Evolutionary conservation across 495 filamentous ascomycete species (phyloP), one percentile per base, ranked within the genome.

Genomic region (Neohortaea acidophila): DNA sequence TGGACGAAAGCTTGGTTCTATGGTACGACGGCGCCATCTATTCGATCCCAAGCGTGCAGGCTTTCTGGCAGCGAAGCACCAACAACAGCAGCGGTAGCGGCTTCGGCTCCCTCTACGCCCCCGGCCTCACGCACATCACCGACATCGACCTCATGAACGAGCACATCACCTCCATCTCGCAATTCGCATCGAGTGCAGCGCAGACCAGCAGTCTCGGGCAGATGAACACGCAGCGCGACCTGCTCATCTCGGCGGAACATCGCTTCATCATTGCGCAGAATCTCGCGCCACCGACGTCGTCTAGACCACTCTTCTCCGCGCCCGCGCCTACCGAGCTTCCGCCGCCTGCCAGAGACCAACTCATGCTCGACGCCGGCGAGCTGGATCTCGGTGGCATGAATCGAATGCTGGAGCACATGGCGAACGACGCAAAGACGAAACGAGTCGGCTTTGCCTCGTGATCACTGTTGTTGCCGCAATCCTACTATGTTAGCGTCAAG

Each of bases 331-430:
- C 14, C 1, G 17, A 37, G 3, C 3, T 7, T 21, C n/a, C n/a
- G n/a, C 27, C 38, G 13, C 5, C 28, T 15, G 11, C 21, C 4
- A 30, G 25, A 18, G 59, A 62, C 44, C 55, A 59, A 33, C 35
- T 38, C n/a, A 45, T 60, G 25, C 49, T 62, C 5, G 43, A 41
- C 22, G 21, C 45, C 10, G 52, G 54, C 23, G 51, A 59, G 32
- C 47, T 62, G 2, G 59, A 62, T 44, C 24, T 60, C 17, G 56
- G 52, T 15, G 57, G 59, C n/a, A 50, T 62, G 48, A 51, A 58
- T 35, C 36, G 58, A 21, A 23, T 60, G 39, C 47, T 62, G 2
- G 58, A 59, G 21, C 36, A 48, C 22, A 57, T 59, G 58, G 48
- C 48, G 20, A 21, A 21, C 17, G 49, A 24, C 8, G 42, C 20